Conservation (phyloP, 306 rosid species). For the Styphnolobium japonicum region DNA sequence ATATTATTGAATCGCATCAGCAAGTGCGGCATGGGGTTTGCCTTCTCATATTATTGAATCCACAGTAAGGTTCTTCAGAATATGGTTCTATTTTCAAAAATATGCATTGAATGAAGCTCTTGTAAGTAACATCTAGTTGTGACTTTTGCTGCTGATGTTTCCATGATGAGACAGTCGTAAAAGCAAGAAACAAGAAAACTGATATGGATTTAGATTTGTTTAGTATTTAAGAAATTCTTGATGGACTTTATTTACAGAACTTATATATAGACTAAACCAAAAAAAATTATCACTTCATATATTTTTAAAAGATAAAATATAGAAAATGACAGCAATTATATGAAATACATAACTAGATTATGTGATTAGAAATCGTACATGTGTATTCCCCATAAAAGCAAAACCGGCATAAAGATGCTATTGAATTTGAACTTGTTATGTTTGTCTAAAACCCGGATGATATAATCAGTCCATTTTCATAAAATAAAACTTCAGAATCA, state of each 20-base stretch:
- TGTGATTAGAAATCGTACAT: neutral
- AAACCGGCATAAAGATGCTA: neutral
- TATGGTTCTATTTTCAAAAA: neutral
- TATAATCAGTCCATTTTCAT: neutral
- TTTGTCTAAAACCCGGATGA: neutral
- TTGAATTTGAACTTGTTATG: neutral
- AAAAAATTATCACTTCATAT: neutral
- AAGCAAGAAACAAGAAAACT: neutral
- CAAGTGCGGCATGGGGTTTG: neutral
- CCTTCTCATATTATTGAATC: neutral
- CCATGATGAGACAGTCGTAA: neutral
- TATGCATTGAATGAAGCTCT: neutral
- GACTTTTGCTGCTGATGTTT: neutral
- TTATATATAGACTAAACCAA: neutral
- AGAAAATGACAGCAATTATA: neutral
- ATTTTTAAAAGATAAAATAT: neutral
- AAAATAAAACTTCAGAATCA: too few species aligned
- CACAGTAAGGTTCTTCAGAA: slow-evolving; percentile 2
- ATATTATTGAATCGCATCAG: neutral
- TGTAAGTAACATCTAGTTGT: neutral
- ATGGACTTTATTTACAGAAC: neutral
- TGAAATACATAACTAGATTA: neutral
- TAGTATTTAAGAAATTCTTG: neutral
- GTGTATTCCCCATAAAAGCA: neutral
- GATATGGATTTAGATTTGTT: neutral